Evolutionary conservation across 306 rosid genomes (phyloP).

Genomic region (Hippophae tibetana): DNA sequence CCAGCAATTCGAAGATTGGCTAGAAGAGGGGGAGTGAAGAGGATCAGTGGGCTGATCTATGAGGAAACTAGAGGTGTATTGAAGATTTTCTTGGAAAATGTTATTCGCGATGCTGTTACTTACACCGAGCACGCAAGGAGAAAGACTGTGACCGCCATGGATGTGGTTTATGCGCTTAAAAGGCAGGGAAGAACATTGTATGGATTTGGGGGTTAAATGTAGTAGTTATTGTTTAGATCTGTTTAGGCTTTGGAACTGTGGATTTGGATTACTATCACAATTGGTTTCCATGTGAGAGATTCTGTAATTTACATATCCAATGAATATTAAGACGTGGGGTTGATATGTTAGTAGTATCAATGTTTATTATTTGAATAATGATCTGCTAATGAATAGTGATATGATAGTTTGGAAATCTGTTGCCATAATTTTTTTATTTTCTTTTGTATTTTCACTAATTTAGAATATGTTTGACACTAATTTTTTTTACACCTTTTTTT

Average conservation of each 20-base stretch:
- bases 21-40: slow-evolving; percentile 28
- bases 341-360: no score
- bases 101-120: slow-evolving; percentile 24
- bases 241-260: neutral
- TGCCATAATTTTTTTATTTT: no score
- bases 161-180: slow-evolving; percentile 27
- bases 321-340: no score
- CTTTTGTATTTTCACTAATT: no score
- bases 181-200: slow-evolving; percentile 29
- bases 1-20: slow-evolving; percentile 28
- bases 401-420: no score
- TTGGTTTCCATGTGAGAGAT: no score
- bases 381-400: no score
- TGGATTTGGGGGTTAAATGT: slow-evolving; percentile 23
- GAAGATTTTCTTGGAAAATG: slow-evolving; percentile 29
- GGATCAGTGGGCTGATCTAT: slow-evolving; percentile 28
- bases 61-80: slow-evolving; percentile 27
- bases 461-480: no score
- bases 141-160: slow-evolving; percentile 33
- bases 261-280: neutral
- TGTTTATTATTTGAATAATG: no score
- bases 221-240: no score
- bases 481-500: no score
- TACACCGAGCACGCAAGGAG: slow-evolving; percentile 22
- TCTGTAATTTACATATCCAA: no score